Conservation (phyloP, 306 rosid genomes). For the Prunus davidiana region DNA sequence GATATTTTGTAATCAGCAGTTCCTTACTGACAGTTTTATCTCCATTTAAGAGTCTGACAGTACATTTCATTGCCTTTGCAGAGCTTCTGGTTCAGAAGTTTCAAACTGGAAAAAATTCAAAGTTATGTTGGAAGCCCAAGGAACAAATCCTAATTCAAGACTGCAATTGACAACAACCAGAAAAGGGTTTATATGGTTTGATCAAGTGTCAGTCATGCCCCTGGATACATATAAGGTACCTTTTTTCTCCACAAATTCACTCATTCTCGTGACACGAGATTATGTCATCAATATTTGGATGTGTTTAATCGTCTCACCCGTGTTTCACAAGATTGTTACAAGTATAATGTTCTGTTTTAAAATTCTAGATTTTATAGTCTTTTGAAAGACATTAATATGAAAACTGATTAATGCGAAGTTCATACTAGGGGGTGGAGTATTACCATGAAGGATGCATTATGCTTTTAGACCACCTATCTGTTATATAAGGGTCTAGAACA, state of each 20-base stretch:
- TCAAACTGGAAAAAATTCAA: conserved; percentile 47
- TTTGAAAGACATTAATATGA: neutral
- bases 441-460: neutral
- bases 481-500: neutral
- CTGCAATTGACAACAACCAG: conserved; percentile 49
- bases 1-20: conserved; percentile 12
- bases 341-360: neutral
- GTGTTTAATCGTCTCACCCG: neutral
- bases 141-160: conserved; percentile 41
- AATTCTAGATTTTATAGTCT: neutral
- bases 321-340: neutral
- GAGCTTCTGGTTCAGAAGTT: conserved; percentile 56
- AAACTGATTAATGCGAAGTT: neutral
- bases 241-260: neutral
- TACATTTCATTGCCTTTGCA: conserved; percentile 31
- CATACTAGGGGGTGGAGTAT: neutral
- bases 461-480: neutral
- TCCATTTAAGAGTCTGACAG: neutral
- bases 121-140: conserved; percentile 41
- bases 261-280: neutral
- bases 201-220: conserved; percentile 61
- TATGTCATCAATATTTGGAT: neutral
- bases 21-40: conserved; percentile 1
- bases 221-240: conserved; percentile 47
- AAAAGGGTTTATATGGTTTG: conserved; percentile 53